A percentile compares a stretch with the other conserved stretches of the same genome.
phyloP scores from a whole-genome alignment of 768 basidiomycete species.

The Phylloporus scabripes region DNA sequence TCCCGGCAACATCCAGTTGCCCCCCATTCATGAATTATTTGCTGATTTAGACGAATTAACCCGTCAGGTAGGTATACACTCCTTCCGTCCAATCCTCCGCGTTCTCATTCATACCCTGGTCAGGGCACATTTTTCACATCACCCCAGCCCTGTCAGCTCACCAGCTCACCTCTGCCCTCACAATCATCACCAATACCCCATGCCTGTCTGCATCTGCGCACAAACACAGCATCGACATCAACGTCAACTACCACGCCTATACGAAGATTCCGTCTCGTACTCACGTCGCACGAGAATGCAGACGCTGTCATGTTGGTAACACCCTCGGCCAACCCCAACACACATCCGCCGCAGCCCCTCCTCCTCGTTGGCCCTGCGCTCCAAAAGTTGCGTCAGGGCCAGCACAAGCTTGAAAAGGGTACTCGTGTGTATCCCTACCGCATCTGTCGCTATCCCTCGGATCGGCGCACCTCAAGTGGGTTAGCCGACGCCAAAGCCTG shows the following conservation, averaged over 20 bases:
- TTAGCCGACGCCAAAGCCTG: not conserved
- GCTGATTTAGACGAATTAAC: not conserved
- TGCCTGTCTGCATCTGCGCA: not conserved
- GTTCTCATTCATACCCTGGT: not conserved
- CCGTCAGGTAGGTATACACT: slow-evolving; percentile 9
- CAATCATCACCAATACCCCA: not conserved
- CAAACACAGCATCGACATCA: not conserved
- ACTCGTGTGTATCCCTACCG: slow-evolving; percentile 55
- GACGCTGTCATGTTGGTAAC: slow-evolving; percentile 47
- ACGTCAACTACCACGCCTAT: not conserved
- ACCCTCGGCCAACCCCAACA: slow-evolving; percentile 25
- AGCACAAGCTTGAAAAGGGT: slow-evolving; percentile 39
- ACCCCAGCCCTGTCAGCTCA: slow-evolving; percentile 26
- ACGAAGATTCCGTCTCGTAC: slow-evolving; percentile 36
- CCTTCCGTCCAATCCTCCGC: not conserved
- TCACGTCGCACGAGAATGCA: slow-evolving; percentile 48
- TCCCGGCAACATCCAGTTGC: slow-evolving; percentile 3
- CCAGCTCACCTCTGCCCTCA: slow-evolving; percentile 27
- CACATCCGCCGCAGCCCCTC: slow-evolving; percentile 25
- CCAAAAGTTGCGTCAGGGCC: slow-evolving; percentile 40
- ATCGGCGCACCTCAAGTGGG: slow-evolving; percentile 7
- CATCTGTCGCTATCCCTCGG: slow-evolving; percentile 27
- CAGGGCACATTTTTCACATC: not conserved
- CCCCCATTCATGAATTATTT: slow-evolving; percentile 9
- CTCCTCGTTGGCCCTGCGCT: slow-evolving; percentile 49